Conservation (phyloP, 1,139 yeast genomes). For the Saccharomyces hybrid region DNA sequence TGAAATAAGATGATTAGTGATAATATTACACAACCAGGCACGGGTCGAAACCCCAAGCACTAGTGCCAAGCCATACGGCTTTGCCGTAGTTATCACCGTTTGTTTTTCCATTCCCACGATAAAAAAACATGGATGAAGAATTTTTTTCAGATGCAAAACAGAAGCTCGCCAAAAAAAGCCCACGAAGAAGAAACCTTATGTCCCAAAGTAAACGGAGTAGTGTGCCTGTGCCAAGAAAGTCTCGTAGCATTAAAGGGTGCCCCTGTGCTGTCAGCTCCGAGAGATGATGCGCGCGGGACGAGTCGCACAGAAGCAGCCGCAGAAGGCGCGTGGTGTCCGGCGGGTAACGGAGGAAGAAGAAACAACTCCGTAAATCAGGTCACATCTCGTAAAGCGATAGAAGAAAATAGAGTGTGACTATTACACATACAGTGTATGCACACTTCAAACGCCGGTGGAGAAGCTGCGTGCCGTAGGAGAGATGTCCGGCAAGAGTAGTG, state of each 20-base stretch:
- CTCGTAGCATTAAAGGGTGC: background rate
- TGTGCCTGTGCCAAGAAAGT: background rate
- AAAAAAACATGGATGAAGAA: background rate
- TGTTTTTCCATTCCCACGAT: background rate
- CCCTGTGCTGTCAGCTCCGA: background rate
- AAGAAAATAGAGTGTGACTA: background rate
- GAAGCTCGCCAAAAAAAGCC: background rate
- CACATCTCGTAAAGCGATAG: background rate
- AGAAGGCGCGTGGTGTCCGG: background rate
- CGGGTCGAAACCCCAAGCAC: background rate
- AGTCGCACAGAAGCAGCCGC: background rate
- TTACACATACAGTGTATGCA: background rate
- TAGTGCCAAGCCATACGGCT: background rate
- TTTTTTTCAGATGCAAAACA: background rate
- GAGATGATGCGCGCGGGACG: background rate
- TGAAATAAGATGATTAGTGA: background rate
- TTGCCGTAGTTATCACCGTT: background rate
- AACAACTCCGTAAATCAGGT: background rate
- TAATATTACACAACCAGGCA: background rate
- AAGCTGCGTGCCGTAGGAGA: background rate
- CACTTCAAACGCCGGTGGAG: background rate
- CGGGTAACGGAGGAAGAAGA: background rate
- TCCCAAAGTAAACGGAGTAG: background rate
- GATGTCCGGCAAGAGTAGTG: background rate
- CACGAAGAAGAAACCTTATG: background rate